Base-by-base conservation (phyloP, 2,329 filamentous ascomycete species). In the Aquanectria penicillioides region DNA sequence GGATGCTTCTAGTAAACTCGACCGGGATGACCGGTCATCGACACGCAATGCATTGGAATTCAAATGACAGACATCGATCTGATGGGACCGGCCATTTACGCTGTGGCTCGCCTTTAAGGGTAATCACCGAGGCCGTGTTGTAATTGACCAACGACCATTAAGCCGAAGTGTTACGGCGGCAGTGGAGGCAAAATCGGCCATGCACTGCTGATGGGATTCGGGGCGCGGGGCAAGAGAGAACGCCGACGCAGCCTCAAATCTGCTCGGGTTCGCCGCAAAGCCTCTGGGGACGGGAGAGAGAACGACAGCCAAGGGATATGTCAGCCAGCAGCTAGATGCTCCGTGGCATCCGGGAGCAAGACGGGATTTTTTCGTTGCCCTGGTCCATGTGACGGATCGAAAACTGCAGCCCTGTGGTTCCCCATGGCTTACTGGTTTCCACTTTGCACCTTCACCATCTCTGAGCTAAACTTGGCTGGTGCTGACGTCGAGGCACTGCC, bases 361-460 rank as follows among this genome's bases (percentile, higher is more conserved):
- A 71, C 69, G 69, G 69, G 37, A 59, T 57, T 68, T 71, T 71
- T 69, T 71, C 69, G 69, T 71, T 38, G 44, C 51, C 47, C 23
- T 38, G 34, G 53, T 52, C 57, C 68, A 70, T 67, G 62, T 71
- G 69, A 71, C 57, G 47, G 66, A 56, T 31, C 54, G 58, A 66
- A 59, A 67, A 69, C 58, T 62, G 60, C 65, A 69, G 68, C 67
- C 67, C 53, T 67, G 68, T 54, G 53, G 57, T 53, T 59, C 57
- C 62, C 50, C 36, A 9, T 54, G n/a, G n/a, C n/a, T n/a, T n/a
- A n/a, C 17, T 44, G 36, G 36, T 46, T 38, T 18, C 40, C 53
- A 49, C 46, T 37, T 25, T 50, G 53, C 46, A 20, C 36, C 26
- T 57, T 36, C 53, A 17, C 43, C 53, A 44, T 38, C 25, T 28